Evolutionary conservation across 345 rosid species (phyloP).

Genomic region (Citrus unshiu): DNA sequence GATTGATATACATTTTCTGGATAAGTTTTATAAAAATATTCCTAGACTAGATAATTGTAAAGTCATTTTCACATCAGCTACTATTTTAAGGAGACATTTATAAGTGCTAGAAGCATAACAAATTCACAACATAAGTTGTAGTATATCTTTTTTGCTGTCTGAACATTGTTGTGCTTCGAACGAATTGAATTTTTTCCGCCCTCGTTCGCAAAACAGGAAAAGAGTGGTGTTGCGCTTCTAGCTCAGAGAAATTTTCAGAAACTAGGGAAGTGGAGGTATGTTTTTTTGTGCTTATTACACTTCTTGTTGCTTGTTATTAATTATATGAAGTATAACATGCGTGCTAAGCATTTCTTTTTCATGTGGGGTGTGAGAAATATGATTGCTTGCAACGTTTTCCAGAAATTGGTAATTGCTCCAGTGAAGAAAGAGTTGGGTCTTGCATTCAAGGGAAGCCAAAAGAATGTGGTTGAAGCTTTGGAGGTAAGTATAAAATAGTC

Average conservation of each 20-base stretch:
- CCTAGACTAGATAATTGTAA: slow-evolving; percentile 2
- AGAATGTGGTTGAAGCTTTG: slow-evolving; percentile 71
- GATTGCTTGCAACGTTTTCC: slow-evolving; percentile 10
- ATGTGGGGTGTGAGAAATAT: background rate
- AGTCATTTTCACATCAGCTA: background rate
- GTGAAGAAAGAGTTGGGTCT: slow-evolving; percentile 86
- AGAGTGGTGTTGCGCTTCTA: slow-evolving; percentile 74
- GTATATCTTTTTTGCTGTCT: too few species aligned
- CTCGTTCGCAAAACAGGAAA: slow-evolving; percentile 48
- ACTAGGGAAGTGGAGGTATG: slow-evolving; percentile 92
- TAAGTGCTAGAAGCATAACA: too few species aligned
- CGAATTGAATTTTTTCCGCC: too few species aligned
- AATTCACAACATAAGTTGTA: too few species aligned
- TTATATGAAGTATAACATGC: background rate
- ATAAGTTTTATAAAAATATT: background rate
- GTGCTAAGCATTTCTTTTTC: background rate
- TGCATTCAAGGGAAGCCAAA: slow-evolving; percentile 82
- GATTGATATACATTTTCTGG: background rate
- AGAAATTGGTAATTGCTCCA: slow-evolving; percentile 77
- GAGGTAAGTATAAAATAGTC: slow-evolving; percentile 44
- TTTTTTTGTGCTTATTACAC: background rate
- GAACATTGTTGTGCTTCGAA: too few species aligned
- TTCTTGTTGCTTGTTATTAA: background rate
- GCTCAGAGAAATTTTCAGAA: slow-evolving; percentile 79
- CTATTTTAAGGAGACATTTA: background rate